A percentile compares a stretch with the other conserved stretches of the same genome.
Conservation (phyloP, 306 rosid species). For the Lupinus albus region DNA sequence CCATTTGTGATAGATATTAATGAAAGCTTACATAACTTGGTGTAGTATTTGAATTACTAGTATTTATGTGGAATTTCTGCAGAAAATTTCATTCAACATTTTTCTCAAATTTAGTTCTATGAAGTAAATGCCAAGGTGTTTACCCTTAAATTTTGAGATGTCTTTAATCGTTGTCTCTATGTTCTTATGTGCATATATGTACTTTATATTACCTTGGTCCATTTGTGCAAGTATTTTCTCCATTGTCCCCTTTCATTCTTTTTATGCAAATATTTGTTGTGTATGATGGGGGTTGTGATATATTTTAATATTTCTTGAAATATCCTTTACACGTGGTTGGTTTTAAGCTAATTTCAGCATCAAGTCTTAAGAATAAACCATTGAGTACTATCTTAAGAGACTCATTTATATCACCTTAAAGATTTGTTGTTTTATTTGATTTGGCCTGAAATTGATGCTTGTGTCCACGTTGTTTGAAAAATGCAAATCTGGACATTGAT, state of each 20-base stretch:
- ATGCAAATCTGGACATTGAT: slow-evolving; percentile 15
- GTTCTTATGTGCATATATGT: slow-evolving; percentile 37
- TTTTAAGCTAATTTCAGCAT: slow-evolving; percentile 10
- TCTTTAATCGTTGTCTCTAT: slow-evolving; percentile 21
- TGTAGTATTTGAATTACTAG: slow-evolving; percentile 52
- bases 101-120: slow-evolving; percentile 30
- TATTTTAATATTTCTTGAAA: background rate
- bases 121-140: slow-evolving; percentile 45
- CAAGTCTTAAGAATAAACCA: background rate
- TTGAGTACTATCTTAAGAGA: slow-evolving; percentile 13
- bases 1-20: slow-evolving; percentile 50
- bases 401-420: background rate
- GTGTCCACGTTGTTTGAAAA: background rate
- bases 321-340: slow-evolving; percentile 16
- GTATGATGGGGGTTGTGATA: no score
- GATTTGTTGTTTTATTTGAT: background rate
- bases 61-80: no score
- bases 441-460: background rate
- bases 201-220: slow-evolving; percentile 28
- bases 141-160: slow-evolving; percentile 34
- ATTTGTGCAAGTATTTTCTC: slow-evolving; percentile 18
- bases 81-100: slow-evolving; percentile 13
- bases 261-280: background rate
- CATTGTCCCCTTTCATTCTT: background rate
- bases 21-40: slow-evolving; percentile 49